Conservation (phyloP, 345 rosid species). For the Salix koriyanagi region DNA sequence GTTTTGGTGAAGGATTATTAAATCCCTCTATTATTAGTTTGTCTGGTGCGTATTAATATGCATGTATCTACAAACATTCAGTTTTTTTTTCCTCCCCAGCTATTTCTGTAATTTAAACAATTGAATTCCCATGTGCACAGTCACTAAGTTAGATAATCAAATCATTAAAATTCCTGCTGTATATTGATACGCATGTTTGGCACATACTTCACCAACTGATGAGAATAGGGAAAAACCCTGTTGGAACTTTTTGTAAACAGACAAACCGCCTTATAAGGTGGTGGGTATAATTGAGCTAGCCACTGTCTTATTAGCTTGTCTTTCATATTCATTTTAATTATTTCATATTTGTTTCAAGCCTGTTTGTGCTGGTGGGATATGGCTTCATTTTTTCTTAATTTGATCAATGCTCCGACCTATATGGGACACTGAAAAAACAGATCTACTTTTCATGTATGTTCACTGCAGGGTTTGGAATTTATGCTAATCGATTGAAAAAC, state of each 20-base stretch:
- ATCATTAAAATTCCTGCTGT: background rate
- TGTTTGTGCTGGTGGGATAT: background rate
- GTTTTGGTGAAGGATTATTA: background rate
- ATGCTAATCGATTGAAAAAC: background rate
- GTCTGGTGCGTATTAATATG: background rate
- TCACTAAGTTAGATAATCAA: background rate
- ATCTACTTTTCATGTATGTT: background rate
- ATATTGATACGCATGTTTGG: background rate
- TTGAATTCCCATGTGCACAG: background rate
- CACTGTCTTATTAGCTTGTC: background rate
- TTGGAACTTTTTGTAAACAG: conserved; percentile 1
- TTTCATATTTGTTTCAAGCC: background rate
- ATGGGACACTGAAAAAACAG: conserved; percentile 1
- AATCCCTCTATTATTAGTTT: background rate
- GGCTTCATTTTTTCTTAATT: conserved; percentile 1
- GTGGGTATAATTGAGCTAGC: conserved; percentile 1
- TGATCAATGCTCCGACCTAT: background rate
- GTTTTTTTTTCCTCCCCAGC: background rate
- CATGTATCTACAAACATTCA: background rate
- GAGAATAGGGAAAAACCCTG: background rate
- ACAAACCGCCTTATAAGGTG: background rate
- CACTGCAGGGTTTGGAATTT: background rate
- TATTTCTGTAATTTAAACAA: background rate
- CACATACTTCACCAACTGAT: background rate
- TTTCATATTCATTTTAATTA: background rate